Base-by-base conservation (phyloP, 768 basidiomycete species). In the Mycena indigotica region DNA sequence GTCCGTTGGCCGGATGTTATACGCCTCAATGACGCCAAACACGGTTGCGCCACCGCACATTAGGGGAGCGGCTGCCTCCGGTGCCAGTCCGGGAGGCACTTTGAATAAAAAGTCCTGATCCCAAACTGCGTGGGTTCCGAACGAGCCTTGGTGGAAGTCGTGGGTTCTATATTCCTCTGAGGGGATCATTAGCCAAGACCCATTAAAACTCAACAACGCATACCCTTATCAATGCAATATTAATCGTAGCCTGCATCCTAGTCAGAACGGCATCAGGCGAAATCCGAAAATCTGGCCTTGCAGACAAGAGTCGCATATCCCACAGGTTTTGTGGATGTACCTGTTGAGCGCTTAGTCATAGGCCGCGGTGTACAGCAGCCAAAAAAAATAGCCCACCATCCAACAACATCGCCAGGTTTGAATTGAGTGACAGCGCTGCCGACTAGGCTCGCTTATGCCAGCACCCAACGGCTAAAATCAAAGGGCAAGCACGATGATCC, bases 51-150 rank as follows among this genome's bases (percentile, higher is more conserved):
- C 48, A 16, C 24, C 48, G n/a, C 48, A 75, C 71, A 75, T 72
- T 39, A 74, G 63, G 16, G 73, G 73, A 10, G 70, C 72, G 5
- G 74, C 72, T 1, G 60, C 53, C 10, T 63, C 61, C 29, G 69
- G 70, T 8, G 63, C 52, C 35, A 75, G 56, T 4, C 55, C 45
- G 1, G 68, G 68, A 4, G 74, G 74, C 30, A 75, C 65, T 16
- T 66, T 68, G 60, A 73, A 74, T 28, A 75, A 60, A 39, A 69
- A 75, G 16, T 57, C 61, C 1, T 69, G 66, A 25, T 67, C 68
- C 67, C 71, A 71, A 30, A 73, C 50, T 6, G 73, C 72, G 32
- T 75, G 66, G 21, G 71, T 67, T 15, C 64, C 72, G 30, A 74
- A 71, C 28, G 66, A 72, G 28, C 48, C 48, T 24, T 30, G 13